Conservation (phyloP, 192 early-diverging fungal genomes). For the Phlyctochytrium arcticum region DNA sequence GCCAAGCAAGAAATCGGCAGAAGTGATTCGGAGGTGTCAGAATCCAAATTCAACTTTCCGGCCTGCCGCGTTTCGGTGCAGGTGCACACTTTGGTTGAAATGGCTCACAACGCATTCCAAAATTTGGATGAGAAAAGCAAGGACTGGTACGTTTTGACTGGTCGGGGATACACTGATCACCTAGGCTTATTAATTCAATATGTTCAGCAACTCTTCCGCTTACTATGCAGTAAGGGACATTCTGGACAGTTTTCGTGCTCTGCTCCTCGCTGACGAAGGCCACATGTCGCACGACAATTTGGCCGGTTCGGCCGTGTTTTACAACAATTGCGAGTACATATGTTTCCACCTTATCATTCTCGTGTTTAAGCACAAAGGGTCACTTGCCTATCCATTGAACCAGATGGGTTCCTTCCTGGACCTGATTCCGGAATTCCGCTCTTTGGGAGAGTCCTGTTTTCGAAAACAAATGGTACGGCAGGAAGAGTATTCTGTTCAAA, state of each 20-base stretch:
- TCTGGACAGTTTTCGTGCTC: slow-evolving; percentile 57
- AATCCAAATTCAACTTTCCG: slow-evolving; percentile 24
- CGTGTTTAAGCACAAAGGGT: slow-evolving; percentile 45
- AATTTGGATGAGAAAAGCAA: slow-evolving; percentile 1
- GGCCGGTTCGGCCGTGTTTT: slow-evolving; percentile 55
- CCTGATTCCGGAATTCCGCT: slow-evolving; percentile 42
- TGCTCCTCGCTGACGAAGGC: slow-evolving; percentile 60
- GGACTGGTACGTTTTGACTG: not conserved
- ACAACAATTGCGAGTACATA: slow-evolving; percentile 65
- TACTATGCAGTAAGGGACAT: slow-evolving; percentile 39
- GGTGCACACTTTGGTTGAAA: slow-evolving; percentile 38
- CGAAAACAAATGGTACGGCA: slow-evolving; percentile 49
- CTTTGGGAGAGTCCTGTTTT: slow-evolving; percentile 51
- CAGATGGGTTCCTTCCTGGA: slow-evolving; percentile 47
- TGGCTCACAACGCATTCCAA: slow-evolving; percentile 27
- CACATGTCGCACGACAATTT: slow-evolving; percentile 48
- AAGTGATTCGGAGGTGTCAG: not conserved
- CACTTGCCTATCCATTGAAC: slow-evolving; percentile 32
- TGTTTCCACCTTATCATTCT: slow-evolving; percentile 31
- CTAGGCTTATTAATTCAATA: not conserved
- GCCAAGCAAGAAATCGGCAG: too few relatives aligned
- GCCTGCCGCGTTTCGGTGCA: slow-evolving; percentile 33
- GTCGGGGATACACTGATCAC: too few relatives aligned
- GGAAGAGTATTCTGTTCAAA: not conserved
- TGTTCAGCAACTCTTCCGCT: slow-evolving; percentile 2